Base-by-base conservation (phyloP, 2,329 filamentous ascomycete genomes). In the Fusarium armeniacum region DNA sequence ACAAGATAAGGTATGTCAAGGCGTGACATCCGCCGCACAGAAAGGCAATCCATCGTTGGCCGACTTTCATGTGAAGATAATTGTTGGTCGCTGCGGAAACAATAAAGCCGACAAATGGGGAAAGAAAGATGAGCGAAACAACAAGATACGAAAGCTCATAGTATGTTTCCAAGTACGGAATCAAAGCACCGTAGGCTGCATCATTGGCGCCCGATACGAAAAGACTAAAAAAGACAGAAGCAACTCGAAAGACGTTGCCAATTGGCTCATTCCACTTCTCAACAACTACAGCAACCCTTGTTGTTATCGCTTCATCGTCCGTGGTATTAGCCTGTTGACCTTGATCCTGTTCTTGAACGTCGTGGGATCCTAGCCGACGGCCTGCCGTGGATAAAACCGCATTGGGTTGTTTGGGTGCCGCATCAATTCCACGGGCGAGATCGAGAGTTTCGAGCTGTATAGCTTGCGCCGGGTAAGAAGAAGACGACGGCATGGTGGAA, bases 51-150 rank as follows among this genome's bases (percentile, higher is more conserved):
- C 91, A 91, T 3, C 76, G 56, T 68, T 76, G 76, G 9, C 76
- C 76, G 3, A 77, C 53, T 4, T 22, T 64, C 20, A 75, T 56
- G 13, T 80, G 78, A 6, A 80, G 53, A 20, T 59, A 68, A 71
- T 90, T 90, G 77, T 91, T 92, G 53, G 86, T 74, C 0, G 90
- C 75, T 0, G 90, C 89, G 0, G 89, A 87, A 2, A 85, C 73
- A 4, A 86, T 84, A 77, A 91, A 92, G 32, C 90, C 90, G 4
- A 86, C 80, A n/a, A 91, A 88, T 0, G 89, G 89, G 0, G 88
- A 86, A 4, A 93, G 81, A 75, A 92, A 92, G 44, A 91, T 80
- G 2, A 91, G 82, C 0, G 90, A 90, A 6, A 92, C 84, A 49
- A 90, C 79, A 1, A 86, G 83, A 75, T 91, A 91, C n/a, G 80